These are phyloP conservation scores for Fusarium illudens DNA, from an alignment of 2,329 filamentous ascomycete species.

Conservation along the genomic window DNA sequence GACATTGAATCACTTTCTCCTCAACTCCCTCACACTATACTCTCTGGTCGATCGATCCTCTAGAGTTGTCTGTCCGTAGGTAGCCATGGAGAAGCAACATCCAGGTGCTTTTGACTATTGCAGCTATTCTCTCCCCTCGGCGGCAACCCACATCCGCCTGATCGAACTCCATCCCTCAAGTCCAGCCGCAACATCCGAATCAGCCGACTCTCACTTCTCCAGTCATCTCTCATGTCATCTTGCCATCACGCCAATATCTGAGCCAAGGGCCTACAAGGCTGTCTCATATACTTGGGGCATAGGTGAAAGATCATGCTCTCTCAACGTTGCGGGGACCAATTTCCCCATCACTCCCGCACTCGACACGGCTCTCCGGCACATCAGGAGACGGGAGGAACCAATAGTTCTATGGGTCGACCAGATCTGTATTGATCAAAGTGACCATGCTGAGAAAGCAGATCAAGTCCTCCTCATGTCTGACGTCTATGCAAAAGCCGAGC, in stretches of 20 bases:
- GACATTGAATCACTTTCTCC: neutral
- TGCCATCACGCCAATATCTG: neutral
- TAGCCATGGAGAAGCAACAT: neutral
- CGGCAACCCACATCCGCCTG: neutral
- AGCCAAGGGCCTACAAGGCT: neutral
- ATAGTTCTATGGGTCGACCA: neutral
- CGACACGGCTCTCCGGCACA: neutral
- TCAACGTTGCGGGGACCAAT: neutral
- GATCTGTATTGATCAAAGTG: neutral
- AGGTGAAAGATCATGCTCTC: neutral
- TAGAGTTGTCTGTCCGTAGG: neutral
- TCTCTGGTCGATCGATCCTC: neutral
- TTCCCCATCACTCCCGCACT: neutral
- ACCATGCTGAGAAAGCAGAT: neutral
- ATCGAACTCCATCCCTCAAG: neutral
- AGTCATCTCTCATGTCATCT: neutral
- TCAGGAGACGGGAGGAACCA: neutral
- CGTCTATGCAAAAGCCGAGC: neutral
- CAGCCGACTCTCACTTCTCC: neutral
- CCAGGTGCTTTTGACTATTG: neutral
- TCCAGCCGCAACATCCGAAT: neutral
- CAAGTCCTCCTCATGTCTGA: slow-evolving; percentile 4
- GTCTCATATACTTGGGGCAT: slow-evolving; percentile 3
- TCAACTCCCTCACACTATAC: neutral
- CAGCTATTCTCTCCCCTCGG: neutral